These are phyloP conservation scores for Fusarium fracticaudum DNA, from an alignment of 2,329 filamentous ascomycete species.

Conservation along the genomic window DNA sequence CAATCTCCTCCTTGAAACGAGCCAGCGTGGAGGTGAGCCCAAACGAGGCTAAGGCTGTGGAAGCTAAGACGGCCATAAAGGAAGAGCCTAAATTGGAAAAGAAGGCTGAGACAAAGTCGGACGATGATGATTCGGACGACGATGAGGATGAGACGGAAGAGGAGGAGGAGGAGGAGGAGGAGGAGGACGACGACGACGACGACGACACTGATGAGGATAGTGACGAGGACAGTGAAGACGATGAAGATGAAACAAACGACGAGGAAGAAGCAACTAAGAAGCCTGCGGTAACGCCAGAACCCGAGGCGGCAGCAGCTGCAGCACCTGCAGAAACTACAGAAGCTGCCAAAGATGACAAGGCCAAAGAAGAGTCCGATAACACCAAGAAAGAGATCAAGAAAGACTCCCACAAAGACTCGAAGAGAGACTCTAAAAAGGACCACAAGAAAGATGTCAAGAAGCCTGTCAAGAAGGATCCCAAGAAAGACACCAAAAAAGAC, in stretches of 20 bases:
- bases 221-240: constrained; percentile 15
- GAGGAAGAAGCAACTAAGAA: constrained; percentile 31
- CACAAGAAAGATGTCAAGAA: background rate
- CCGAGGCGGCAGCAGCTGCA: background rate
- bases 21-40: constrained; percentile 45
- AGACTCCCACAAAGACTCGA: constrained; percentile 9
- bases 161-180: constrained; percentile 32
- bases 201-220: constrained; percentile 36
- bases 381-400: background rate
- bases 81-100: constrained; percentile 52
- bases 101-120: constrained; percentile 45
- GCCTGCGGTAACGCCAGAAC: background rate
- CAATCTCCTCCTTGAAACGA: background rate
- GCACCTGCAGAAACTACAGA: background rate
- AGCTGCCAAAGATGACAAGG: constrained; percentile 13
- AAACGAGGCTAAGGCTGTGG: constrained; percentile 52
- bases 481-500: constrained; percentile 5
- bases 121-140: constrained; percentile 34
- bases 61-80: constrained; percentile 49
- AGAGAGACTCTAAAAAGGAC: constrained; percentile 12
- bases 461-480: background rate
- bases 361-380: constrained; percentile 3
- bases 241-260: constrained; percentile 24
- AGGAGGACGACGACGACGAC: background rate
- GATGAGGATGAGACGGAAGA: constrained; percentile 20